These are phyloP conservation scores for Metschnikowia dekortorum DNA, from an alignment of 805 yeast species.

Conservation along the genomic window DNA sequence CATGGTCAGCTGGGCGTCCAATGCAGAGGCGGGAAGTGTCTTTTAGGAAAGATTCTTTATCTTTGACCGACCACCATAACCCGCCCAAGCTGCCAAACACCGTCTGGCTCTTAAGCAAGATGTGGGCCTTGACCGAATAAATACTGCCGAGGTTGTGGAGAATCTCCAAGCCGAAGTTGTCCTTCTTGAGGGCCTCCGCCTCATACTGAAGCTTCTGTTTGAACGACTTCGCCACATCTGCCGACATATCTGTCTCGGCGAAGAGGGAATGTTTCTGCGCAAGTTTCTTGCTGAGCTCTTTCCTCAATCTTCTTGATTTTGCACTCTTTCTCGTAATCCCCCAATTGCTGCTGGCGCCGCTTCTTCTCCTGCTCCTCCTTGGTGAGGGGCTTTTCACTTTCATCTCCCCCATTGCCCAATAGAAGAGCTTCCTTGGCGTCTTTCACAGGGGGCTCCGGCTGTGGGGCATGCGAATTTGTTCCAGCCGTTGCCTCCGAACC, in stretches of 20 bases:
- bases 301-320: slow-evolving; percentile 60
- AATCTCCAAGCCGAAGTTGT: slow-evolving; percentile 80
- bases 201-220: slow-evolving; percentile 66
- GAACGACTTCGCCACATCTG: slow-evolving; percentile 47
- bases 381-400: slow-evolving; percentile 14
- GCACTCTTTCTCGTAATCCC: slow-evolving; percentile 74
- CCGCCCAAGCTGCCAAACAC: slow-evolving; percentile 62
- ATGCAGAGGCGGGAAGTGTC: slow-evolving; percentile 69
- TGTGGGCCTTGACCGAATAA: slow-evolving; percentile 60
- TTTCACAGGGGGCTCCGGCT: not conserved
- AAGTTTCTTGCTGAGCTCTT: slow-evolving; percentile 57
- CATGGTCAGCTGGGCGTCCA: slow-evolving; percentile 77
- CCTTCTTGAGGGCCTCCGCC: slow-evolving; percentile 77
- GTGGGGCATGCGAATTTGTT: not conserved
- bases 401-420: slow-evolving; percentile 14
- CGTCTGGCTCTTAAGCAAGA: slow-evolving; percentile 60
- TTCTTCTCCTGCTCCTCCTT: slow-evolving; percentile 41
- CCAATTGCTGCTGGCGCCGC: slow-evolving; percentile 48
- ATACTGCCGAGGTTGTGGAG: slow-evolving; percentile 71
- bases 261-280: slow-evolving; percentile 40
- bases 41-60: slow-evolving; percentile 67
- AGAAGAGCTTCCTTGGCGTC: slow-evolving; percentile 7
- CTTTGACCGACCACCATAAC: slow-evolving; percentile 62
- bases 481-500: not conserved
- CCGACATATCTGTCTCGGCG: slow-evolving; percentile 42